Conservation (phyloP, 2,329 filamentous ascomycete genomes). For the Microcyclospora tardicrescens region DNA sequence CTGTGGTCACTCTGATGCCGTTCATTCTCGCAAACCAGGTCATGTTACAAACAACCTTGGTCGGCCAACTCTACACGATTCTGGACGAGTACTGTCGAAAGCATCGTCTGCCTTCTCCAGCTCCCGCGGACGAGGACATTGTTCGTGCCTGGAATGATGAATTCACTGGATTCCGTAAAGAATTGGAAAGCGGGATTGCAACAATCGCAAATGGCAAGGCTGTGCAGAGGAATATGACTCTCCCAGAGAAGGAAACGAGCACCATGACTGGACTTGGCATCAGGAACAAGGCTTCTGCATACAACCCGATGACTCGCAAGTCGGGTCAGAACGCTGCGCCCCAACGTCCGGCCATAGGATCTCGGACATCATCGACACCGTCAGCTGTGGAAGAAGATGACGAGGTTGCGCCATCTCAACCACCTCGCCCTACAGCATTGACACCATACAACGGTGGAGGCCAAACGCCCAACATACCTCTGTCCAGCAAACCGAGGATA, state of each 20-base stretch:
- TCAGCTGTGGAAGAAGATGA: constrained; percentile 14
- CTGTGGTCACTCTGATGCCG: constrained; percentile 61
- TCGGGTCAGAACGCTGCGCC: constrained; percentile 1
- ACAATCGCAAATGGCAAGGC: constrained; percentile 56
- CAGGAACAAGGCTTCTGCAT: constrained; percentile 22
- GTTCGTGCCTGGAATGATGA: constrained; percentile 51
- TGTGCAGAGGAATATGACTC: constrained; percentile 42
- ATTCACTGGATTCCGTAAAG: constrained; percentile 50
- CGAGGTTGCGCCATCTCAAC: constrained; percentile 20
- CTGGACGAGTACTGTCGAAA: constrained; percentile 61
- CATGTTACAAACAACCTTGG: constrained; percentile 62
- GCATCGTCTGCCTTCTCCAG: constrained; percentile 55
- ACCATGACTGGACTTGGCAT: constrained; percentile 36
- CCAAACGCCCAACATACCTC: constrained; percentile 9
- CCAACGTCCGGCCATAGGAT: constrained; percentile 1
- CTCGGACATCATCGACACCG: constrained; percentile 2
- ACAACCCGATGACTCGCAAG: background rate
- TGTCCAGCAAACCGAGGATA: constrained; percentile 15
- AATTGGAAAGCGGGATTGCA: constrained; percentile 50
- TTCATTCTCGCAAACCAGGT: constrained; percentile 58
- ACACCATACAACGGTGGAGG: constrained; percentile 5
- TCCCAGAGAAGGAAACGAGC: constrained; percentile 32
- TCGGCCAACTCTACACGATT: constrained; percentile 66
- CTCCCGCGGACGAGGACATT: constrained; percentile 60
- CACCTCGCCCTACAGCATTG: constrained; percentile 17